These are phyloP conservation scores for Dissophora ornata DNA, from an alignment of 192 early-diverging fungal genomes.

Conservation along the genomic window DNA sequence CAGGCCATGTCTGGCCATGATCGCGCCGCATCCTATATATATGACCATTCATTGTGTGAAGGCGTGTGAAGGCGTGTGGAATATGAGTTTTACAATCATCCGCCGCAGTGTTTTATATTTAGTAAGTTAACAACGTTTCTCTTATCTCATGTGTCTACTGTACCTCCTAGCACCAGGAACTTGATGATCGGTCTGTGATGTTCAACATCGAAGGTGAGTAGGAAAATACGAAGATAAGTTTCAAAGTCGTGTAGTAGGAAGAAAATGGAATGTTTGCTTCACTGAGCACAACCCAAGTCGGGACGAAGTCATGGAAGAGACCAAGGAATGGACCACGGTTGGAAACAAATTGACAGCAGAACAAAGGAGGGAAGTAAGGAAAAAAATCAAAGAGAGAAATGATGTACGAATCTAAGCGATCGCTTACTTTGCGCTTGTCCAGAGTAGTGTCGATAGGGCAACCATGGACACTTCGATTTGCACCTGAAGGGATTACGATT, in stretches of 20 bases:
- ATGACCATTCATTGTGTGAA: background rate
- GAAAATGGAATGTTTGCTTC: too few relatives aligned
- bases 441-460: slow-evolving; percentile 23
- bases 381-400: background rate
- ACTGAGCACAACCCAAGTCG: too few relatives aligned
- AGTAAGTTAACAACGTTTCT: too few relatives aligned
- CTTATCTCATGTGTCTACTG: background rate
- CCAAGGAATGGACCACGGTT: too few relatives aligned
- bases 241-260: too few relatives aligned
- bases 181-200: slow-evolving; percentile 44
- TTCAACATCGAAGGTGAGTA: background rate
- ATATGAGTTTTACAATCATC: too few relatives aligned
- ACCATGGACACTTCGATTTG: too few relatives aligned
- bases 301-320: too few relatives aligned
- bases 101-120: too few relatives aligned
- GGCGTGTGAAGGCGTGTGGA: background rate
- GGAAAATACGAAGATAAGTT: background rate
- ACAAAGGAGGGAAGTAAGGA: background rate
- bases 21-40: slow-evolving; percentile 42
- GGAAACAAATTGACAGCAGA: too few relatives aligned
- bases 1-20: slow-evolving; percentile 51
- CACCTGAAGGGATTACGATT: background rate
- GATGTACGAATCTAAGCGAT: too few relatives aligned
- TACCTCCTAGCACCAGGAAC: slow-evolving; percentile 46
- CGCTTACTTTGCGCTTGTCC: slow-evolving; percentile 33